Conservation (phyloP, 1,284 basidiomycete genomes). For the Bothia castanella region DNA sequence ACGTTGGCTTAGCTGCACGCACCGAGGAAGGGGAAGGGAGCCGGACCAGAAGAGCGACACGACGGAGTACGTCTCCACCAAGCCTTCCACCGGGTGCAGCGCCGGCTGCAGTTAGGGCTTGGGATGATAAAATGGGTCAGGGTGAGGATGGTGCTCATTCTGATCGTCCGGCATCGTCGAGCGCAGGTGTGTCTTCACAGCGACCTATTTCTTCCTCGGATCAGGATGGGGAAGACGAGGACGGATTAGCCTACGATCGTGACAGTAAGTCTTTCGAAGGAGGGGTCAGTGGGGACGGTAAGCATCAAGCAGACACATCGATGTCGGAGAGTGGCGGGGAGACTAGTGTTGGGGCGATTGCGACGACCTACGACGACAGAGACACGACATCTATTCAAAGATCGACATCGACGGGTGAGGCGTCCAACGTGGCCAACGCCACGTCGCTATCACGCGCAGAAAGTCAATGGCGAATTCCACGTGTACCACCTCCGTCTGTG, state of each 20-base stretch:
- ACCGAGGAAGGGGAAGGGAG: conserved; percentile 14
- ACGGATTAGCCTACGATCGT: conserved; percentile 25
- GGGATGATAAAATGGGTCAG: conserved; percentile 32
- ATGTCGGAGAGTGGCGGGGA: conserved; percentile 13
- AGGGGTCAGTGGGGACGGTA: conserved; percentile 10
- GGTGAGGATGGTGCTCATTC: conserved; percentile 35
- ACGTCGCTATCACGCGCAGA: conserved; percentile 15
- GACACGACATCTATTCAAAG: conserved; percentile 4
- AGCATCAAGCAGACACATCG: conserved; percentile 14
- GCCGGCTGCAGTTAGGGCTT: conserved; percentile 32
- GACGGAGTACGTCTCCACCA: conserved; percentile 30
- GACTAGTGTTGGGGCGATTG: neutral
- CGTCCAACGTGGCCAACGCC: neutral
- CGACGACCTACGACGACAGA: conserved; percentile 3
- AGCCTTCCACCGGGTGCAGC: conserved; percentile 36
- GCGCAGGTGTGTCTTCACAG: conserved; percentile 32
- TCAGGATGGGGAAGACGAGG: conserved; percentile 33
- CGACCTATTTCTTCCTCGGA: conserved; percentile 35
- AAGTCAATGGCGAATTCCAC: conserved; percentile 27
- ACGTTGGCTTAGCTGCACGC: conserved; percentile 6
- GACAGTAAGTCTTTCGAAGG: conserved; percentile 11
- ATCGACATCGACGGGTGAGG: conserved; percentile 14
- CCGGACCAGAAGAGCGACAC: conserved; percentile 24
- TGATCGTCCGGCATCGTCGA: conserved; percentile 34
- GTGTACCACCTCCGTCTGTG: conserved; percentile 29